Evolutionary conservation across 768 basidiomycete species (phyloP).

Genomic region (Hebeloma cylindrosporum): DNA sequence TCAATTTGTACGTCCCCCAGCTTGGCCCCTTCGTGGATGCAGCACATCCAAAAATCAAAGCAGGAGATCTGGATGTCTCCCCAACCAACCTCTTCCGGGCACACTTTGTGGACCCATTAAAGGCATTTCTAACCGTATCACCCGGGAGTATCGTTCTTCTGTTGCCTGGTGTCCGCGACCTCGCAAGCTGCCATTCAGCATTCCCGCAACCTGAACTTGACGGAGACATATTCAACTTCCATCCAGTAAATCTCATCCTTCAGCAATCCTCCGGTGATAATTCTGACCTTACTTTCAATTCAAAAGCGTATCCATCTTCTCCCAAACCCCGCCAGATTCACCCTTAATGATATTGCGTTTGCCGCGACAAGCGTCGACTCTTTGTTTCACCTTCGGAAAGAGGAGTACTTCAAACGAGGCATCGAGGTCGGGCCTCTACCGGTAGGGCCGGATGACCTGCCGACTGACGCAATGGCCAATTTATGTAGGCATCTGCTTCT

Average conservation of each 20-base stretch:
- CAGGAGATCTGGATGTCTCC: slow-evolving; percentile 68
- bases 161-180: slow-evolving; percentile 80
- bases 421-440: slow-evolving; percentile 56
- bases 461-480: slow-evolving; percentile 75
- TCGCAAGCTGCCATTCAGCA: slow-evolving; percentile 75
- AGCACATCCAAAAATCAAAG: slow-evolving; percentile 68
- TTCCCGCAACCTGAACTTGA: slow-evolving; percentile 78
- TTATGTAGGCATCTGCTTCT: slow-evolving; percentile 78
- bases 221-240: slow-evolving; percentile 38
- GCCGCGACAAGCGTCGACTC: slow-evolving; percentile 83
- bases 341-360: slow-evolving; percentile 81
- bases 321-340: slow-evolving; percentile 85
- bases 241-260: slow-evolving; percentile 46
- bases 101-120: slow-evolving; percentile 59
- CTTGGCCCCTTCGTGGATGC: slow-evolving; percentile 90
- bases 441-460: slow-evolving; percentile 41
- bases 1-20: slow-evolving; percentile 38
- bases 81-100: slow-evolving; percentile 68
- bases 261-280: background rate
- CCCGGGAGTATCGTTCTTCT: slow-evolving; percentile 75
- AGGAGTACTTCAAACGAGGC: slow-evolving; percentile 72
- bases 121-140: slow-evolving; percentile 54
- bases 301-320: slow-evolving; percentile 72
- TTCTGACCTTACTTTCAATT: background rate
- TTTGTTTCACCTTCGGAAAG: slow-evolving; percentile 84